A percentile compares a stretch with the other conserved stretches of the same genome.
phyloP scores from a whole-genome alignment of 169 alveolate species.

The Plasmodium fragile region DNA sequence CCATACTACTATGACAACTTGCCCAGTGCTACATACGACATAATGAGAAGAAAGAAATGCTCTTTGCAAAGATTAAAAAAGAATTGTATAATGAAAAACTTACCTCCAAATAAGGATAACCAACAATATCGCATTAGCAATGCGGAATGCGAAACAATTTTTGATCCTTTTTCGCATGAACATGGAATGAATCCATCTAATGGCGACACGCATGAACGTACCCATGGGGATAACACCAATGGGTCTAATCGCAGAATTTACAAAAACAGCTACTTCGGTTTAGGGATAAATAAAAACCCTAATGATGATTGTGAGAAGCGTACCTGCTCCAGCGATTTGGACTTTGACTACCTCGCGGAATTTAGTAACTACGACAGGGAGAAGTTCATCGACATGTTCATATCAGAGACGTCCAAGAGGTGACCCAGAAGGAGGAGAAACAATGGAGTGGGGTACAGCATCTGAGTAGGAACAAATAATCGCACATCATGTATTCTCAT shows the following conservation, averaged over 20 bases:
- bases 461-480: neutral
- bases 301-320: constrained; percentile 16
- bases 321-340: constrained; percentile 17
- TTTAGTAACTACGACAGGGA: constrained; percentile 30
- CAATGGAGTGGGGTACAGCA: neutral
- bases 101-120: neutral
- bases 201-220: neutral
- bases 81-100: constrained; percentile 10
- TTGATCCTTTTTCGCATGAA: constrained; percentile 23
- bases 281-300: constrained; percentile 12
- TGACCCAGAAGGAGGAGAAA: neutral
- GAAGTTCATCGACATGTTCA: constrained; percentile 55
- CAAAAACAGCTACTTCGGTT: constrained; percentile 32
- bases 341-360: constrained; percentile 4
- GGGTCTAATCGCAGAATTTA: neutral
- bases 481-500: neutral
- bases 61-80: constrained; percentile 5
- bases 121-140: neutral
- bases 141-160: neutral
- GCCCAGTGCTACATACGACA: constrained; percentile 57
- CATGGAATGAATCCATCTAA: neutral
- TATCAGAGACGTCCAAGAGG: constrained; percentile 28
- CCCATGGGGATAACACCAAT: neutral
- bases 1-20: constrained; percentile 73
- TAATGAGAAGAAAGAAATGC: neutral